A percentile compares a stretch with the other conserved stretches of the same genome.
Conservation (phyloP, 345 rosid genomes). For the Abelmoschus esculentus region DNA sequence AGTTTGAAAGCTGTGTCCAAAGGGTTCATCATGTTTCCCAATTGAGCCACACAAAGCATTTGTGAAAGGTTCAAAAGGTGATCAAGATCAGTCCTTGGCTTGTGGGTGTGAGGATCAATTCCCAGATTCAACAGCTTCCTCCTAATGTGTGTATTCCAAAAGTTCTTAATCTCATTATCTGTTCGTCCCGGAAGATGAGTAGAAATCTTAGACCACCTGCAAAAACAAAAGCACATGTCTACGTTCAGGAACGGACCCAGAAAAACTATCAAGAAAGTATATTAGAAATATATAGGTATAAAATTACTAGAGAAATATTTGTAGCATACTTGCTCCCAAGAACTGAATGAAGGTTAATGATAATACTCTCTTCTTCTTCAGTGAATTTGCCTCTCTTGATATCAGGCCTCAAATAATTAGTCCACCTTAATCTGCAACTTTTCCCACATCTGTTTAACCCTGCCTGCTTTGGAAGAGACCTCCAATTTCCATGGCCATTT, state of each 20-base stretch:
- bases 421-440: conserved; percentile 88
- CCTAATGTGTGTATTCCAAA: conserved; percentile 78
- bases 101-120: conserved; percentile 73
- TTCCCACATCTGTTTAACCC: conserved; percentile 87
- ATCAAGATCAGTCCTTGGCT: conserved; percentile 49
- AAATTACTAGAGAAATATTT: not conserved
- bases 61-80: conserved; percentile 40
- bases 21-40: conserved; percentile 16
- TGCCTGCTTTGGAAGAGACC: conserved; percentile 58
- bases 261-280: too few relatives aligned
- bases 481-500: conserved; percentile 74
- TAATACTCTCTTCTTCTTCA: conserved; percentile 63
- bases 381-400: conserved; percentile 75
- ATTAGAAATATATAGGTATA: too few relatives aligned
- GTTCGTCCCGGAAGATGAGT: conserved; percentile 74
- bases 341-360: conserved; percentile 56
- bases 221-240: not conserved
- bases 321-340: conserved; percentile 67
- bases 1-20: conserved; percentile 23
- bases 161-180: conserved; percentile 82
- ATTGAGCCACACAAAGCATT: conserved; percentile 24
- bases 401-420: conserved; percentile 84
- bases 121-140: conserved; percentile 78
- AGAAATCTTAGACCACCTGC: conserved; percentile 89
- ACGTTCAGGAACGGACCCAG: not conserved